Evolutionary conservation across 2,329 filamentous ascomycete species (phyloP).

Genomic region (Penicillium glabrum): DNA sequence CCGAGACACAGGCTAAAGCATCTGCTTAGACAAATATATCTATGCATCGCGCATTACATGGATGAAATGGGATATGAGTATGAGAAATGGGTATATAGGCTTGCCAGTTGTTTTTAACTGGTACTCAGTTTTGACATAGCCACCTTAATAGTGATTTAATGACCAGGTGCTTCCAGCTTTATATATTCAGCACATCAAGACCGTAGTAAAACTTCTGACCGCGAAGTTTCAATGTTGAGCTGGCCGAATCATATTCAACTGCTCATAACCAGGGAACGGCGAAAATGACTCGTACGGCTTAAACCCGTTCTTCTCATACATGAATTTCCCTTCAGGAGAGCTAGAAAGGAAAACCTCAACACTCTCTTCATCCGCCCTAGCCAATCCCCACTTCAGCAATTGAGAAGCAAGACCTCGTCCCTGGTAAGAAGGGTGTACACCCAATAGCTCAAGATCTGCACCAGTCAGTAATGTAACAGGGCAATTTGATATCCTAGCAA

Average conservation of each 20-base stretch:
- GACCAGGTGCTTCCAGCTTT: neutral
- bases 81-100: neutral
- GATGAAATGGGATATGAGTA: neutral
- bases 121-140: neutral
- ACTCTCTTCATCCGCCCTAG: slow-evolving; percentile 34
- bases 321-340: slow-evolving; percentile 31
- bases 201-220: too few relatives aligned
- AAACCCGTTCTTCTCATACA: slow-evolving; percentile 45
- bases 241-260: slow-evolving; percentile 20
- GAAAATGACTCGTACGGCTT: slow-evolving; percentile 17
- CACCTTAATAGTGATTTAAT: neutral
- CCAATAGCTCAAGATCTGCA: slow-evolving; percentile 27
- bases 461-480: neutral
- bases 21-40: neutral
- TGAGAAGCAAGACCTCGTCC: slow-evolving; percentile 23
- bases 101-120: neutral
- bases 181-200: neutral
- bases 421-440: slow-evolving; percentile 23
- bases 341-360: slow-evolving; percentile 39
- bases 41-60: neutral
- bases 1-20: slow-evolving; percentile 6
- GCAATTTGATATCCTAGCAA: neutral
- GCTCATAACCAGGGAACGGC: slow-evolving; percentile 15
- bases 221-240: neutral
- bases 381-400: slow-evolving; percentile 38